Percentiles rank a stretch among this genome's conserved stretches.
Evolutionary conservation across 768 basidiomycete genomes (phyloP).

Genomic region (Boletus rubescentipes): DNA sequence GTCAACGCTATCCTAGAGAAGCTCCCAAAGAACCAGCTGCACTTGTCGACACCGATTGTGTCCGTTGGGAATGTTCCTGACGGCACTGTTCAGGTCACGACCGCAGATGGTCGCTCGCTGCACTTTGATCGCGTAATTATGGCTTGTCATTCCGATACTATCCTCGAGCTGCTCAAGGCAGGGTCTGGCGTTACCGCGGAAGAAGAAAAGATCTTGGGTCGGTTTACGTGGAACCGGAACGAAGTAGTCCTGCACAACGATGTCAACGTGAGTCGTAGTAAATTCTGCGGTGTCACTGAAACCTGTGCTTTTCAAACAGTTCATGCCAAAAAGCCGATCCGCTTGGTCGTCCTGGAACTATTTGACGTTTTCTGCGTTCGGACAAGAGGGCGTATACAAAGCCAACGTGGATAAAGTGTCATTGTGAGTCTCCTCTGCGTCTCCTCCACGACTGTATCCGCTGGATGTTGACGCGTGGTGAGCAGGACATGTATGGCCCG

Average conservation of each 20-base stretch:
- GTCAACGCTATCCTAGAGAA: constrained; percentile 59
- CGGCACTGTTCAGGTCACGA: constrained; percentile 43
- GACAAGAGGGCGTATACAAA: constrained; percentile 36
- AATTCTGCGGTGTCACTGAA: not conserved
- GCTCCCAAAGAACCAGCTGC: constrained; percentile 52
- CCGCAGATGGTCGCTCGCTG: constrained; percentile 43
- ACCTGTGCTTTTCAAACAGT: constrained; percentile 31
- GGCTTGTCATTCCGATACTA: constrained; percentile 70
- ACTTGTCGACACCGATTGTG: constrained; percentile 57
- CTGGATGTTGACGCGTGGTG: not conserved
- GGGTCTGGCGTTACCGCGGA: constrained; percentile 50
- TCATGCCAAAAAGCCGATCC: constrained; percentile 60
- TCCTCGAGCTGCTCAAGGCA: constrained; percentile 36
- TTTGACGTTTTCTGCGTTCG: constrained; percentile 48
- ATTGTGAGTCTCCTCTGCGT: constrained; percentile 43
- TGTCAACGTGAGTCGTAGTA: constrained; percentile 22
- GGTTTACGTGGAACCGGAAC: constrained; percentile 68
- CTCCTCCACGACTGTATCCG: not conserved
- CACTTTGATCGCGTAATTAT: constrained; percentile 71
- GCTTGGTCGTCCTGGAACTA: constrained; percentile 86
- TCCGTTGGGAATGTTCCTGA: constrained; percentile 38
- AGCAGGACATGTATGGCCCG: constrained; percentile 44
- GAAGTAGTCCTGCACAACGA: constrained; percentile 69
- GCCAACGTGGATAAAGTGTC: constrained; percentile 59
- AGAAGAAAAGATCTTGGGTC: constrained; percentile 55